Evolutionary conservation across 768 basidiomycete genomes (phyloP).

Genomic region (Tubosaeta brunneosetosa): DNA sequence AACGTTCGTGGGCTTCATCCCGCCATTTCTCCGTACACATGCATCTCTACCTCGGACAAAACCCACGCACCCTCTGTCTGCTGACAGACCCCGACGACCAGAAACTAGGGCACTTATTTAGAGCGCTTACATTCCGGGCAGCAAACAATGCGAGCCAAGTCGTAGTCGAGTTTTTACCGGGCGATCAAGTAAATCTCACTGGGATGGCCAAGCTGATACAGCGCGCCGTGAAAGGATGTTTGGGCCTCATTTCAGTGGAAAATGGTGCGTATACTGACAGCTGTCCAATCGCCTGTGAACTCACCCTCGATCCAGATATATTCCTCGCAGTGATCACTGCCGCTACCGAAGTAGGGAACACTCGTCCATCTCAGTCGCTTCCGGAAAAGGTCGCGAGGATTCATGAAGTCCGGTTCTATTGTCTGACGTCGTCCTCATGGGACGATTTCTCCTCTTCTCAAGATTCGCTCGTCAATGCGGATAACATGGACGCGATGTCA

Average conservation of each 20-base stretch:
- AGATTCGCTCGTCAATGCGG: slow-evolving; percentile 54
- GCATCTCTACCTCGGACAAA: slow-evolving; percentile 70
- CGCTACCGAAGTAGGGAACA: slow-evolving; percentile 71
- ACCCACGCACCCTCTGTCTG: slow-evolving; percentile 68
- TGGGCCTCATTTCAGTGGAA: slow-evolving; percentile 74
- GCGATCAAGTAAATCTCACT: slow-evolving; percentile 63
- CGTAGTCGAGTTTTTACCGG: slow-evolving; percentile 81
- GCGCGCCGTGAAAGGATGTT: slow-evolving; percentile 73
- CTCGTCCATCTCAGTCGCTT: slow-evolving; percentile 50
- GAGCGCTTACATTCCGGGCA: slow-evolving; percentile 69
- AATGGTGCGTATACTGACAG: slow-evolving; percentile 44
- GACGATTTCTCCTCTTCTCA: slow-evolving; percentile 61
- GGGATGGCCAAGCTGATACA: slow-evolving; percentile 64
- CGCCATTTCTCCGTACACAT: slow-evolving; percentile 33
- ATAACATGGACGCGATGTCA: slow-evolving; percentile 44
- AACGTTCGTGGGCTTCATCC: background rate
- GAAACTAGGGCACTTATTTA: slow-evolving; percentile 50
- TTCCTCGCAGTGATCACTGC: slow-evolving; percentile 82
- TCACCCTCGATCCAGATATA: slow-evolving; percentile 48
- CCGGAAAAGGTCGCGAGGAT: slow-evolving; percentile 77
- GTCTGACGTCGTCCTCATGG: slow-evolving; percentile 78
- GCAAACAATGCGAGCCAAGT: slow-evolving; percentile 52
- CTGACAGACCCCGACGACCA: slow-evolving; percentile 68
- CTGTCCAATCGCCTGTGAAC: slow-evolving; percentile 1
- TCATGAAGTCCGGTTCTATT: slow-evolving; percentile 85